phyloP scores from a whole-genome alignment of 768 basidiomycete species.

The Phallus indusiatus region DNA sequence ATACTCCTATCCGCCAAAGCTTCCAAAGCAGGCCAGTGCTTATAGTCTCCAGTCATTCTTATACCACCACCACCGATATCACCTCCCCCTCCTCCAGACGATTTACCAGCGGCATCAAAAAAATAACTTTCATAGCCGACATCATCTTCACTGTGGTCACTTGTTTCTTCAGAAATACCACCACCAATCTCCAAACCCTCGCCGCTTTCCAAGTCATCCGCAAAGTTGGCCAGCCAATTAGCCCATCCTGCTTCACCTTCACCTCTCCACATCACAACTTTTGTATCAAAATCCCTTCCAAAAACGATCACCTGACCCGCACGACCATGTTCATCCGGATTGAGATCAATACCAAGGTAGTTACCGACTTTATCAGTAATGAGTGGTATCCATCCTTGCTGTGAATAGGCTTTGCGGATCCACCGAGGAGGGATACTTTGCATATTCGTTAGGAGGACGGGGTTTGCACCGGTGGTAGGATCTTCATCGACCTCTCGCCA shows the following conservation, averaged over 20 bases:
- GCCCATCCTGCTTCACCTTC: conserved; percentile 93
- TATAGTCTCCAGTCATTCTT: conserved; percentile 74
- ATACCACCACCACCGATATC: conserved; percentile 67
- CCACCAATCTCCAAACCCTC: conserved; percentile 79
- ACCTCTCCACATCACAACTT: conserved; percentile 89
- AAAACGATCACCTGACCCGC: conserved; percentile 95
- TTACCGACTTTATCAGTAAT: conserved; percentile 91
- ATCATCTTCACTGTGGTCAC: conserved; percentile 73
- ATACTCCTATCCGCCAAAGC: conserved; percentile 89
- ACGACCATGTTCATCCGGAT: conserved; percentile 66
- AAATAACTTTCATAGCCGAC: conserved; percentile 85
- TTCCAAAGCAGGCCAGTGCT: conserved; percentile 87
- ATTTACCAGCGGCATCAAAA: conserved; percentile 68
- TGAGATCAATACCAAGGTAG: conserved; percentile 93
- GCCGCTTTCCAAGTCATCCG: conserved; percentile 84
- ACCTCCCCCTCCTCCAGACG: conserved; percentile 70
- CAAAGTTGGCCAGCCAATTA: conserved; percentile 84
- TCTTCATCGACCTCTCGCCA: conserved; percentile 94
- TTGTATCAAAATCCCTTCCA: conserved; percentile 97
- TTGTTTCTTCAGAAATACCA: conserved; percentile 34
- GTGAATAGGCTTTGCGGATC: conserved; percentile 85
- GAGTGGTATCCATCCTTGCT: conserved; percentile 94
- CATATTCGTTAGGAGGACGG: conserved; percentile 65
- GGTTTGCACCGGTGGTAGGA: conserved; percentile 74
- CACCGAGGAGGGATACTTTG: conserved; percentile 82